Evolutionary conservation across 768 basidiomycete genomes (phyloP), one percentile per base, ranked within the genome.

Genomic region (Holtermannia corniformis): DNA sequence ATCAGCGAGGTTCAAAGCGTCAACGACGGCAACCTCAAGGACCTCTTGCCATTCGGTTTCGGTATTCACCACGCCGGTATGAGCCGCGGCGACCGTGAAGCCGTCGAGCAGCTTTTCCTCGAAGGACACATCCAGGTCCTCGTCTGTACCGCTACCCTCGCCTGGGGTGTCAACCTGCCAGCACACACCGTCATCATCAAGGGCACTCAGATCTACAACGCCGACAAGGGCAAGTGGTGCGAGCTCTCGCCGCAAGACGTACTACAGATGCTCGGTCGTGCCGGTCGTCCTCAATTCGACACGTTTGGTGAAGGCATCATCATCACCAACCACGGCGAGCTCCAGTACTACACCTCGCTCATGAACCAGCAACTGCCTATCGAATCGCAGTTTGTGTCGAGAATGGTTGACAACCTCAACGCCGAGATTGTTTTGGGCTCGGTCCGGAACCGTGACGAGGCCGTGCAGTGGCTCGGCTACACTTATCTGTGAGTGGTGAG

Each of bases 131-230:
- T 99, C 25, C 91, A 93, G 68, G 92, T 97, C 0, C 78, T 99
- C 22, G 89, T 95, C 42, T 95, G 89, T 70, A 99, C 95, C 0
- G 95, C 95, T 3, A 97, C 93, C 1, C 83, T 99, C 32, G 95
- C 95, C 0, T 99, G 95, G 95, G 95, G 93, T 76, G 93, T 99
- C 74, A 99, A 99, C 68, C 76, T 97, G 0, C 95, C 95, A 2
- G 93, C 92, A 1, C 95, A 97, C 59, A 86, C 89, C 5, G 93
- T 96, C 74, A 90, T 97, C 75, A 96, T 99, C 78, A 99, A 97
- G 71, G 95, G 95, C n/a, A 97, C 95, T 0, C 92, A 97, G 74
- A 92, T 97, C 56, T 99, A 97, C 75, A 96, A 95, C 72, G 95
- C 95, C 0, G 92, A 95, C 74, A 95, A 97, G 74, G 95, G 95